A percentile compares a stretch with the other conserved stretches of the same genome.
Evolutionary conservation across 2,329 filamentous ascomycete genomes (phyloP).

Genomic region (Neofusicoccum cordaticola): DNA sequence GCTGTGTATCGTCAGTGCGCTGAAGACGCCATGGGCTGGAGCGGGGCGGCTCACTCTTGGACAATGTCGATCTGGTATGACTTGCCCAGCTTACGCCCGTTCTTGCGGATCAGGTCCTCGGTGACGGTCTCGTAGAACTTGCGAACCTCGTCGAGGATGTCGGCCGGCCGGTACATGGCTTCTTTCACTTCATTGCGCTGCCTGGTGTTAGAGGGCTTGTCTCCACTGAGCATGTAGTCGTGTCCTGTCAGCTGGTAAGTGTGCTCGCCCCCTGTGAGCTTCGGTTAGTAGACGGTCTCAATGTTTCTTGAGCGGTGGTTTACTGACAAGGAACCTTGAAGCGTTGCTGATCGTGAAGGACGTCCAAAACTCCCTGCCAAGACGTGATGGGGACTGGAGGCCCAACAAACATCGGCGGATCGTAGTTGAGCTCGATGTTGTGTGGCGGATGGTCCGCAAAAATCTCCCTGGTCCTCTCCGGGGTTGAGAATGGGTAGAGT

Average conservation of each 20-base stretch:
- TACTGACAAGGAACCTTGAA: slow-evolving; percentile 28
- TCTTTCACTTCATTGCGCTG: slow-evolving; percentile 20
- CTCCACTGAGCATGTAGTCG: slow-evolving; percentile 24
- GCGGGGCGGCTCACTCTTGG: slow-evolving; percentile 14
- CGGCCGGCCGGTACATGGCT: slow-evolving; percentile 22
- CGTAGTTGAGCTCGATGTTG: slow-evolving; percentile 24
- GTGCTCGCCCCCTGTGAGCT: slow-evolving; percentile 22
- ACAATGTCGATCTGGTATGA: slow-evolving; percentile 32
- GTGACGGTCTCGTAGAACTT: slow-evolving; percentile 24
- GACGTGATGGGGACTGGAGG: slow-evolving; percentile 22
- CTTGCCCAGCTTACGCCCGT: slow-evolving; percentile 30
- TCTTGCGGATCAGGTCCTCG: slow-evolving; percentile 28
- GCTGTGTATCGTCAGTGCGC: not conserved
- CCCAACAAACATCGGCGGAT: slow-evolving; percentile 21
- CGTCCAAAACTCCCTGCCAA: slow-evolving; percentile 25
- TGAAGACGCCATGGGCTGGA: not conserved
- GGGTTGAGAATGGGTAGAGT: slow-evolving; percentile 30
- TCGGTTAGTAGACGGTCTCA: not conserved
- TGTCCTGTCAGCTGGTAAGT: slow-evolving; percentile 25
- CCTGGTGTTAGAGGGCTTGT: slow-evolving; percentile 19
- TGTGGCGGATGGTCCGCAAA: slow-evolving; percentile 20
- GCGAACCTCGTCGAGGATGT: slow-evolving; percentile 21
- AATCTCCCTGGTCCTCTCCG: slow-evolving; percentile 22
- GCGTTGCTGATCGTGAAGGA: slow-evolving; percentile 26
- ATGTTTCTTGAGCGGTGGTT: not conserved